These are phyloP conservation scores for Hemisphaericaspora xylofermentans DNA, from an alignment of 1,139 yeast genomes.

Conservation along the genomic window DNA sequence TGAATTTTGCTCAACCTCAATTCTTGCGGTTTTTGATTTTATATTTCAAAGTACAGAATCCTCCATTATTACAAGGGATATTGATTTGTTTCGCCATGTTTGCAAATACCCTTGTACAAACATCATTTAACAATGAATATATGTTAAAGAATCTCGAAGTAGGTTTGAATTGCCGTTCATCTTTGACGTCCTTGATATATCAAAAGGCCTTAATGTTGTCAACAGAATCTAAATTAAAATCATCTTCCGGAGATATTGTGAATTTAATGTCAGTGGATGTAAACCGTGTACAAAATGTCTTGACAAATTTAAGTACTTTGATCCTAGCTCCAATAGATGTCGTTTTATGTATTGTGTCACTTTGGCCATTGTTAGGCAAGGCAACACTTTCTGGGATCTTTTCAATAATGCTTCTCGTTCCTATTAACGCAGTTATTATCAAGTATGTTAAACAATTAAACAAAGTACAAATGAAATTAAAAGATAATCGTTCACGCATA, in stretches of 20 bases:
- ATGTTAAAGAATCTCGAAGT: constrained; percentile 52
- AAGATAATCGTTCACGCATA: constrained; percentile 37
- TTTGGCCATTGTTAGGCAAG: constrained; percentile 27
- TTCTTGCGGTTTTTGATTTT: constrained; percentile 46
- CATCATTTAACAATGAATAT: constrained; percentile 51
- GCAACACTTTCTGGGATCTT: constrained; percentile 33
- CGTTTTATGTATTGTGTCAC: constrained; percentile 22
- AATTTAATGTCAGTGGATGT: constrained; percentile 36
- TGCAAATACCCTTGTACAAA: constrained; percentile 42
- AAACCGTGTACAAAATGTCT: constrained; percentile 21
- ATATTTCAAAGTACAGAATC: constrained; percentile 39
- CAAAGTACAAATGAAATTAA: constrained; percentile 64
- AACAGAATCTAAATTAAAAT: constrained; percentile 27
- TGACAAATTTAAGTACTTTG: constrained; percentile 23
- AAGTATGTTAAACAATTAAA: constrained; percentile 47
- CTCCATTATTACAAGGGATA: constrained; percentile 52
- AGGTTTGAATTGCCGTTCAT: constrained; percentile 53
- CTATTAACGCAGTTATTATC: constrained; percentile 36
- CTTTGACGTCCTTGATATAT: constrained; percentile 48
- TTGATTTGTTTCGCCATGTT: constrained; percentile 54
- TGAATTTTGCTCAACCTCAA: constrained; percentile 58
- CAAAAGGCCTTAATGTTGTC: constrained; percentile 30
- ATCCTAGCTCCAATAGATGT: constrained; percentile 29
- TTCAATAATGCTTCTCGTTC: constrained; percentile 27
- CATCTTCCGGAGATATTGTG: constrained; percentile 35